These are phyloP conservation scores for Penicillium pulvis DNA, from an alignment of 495 filamentous ascomycete species.

Conservation along the genomic window DNA sequence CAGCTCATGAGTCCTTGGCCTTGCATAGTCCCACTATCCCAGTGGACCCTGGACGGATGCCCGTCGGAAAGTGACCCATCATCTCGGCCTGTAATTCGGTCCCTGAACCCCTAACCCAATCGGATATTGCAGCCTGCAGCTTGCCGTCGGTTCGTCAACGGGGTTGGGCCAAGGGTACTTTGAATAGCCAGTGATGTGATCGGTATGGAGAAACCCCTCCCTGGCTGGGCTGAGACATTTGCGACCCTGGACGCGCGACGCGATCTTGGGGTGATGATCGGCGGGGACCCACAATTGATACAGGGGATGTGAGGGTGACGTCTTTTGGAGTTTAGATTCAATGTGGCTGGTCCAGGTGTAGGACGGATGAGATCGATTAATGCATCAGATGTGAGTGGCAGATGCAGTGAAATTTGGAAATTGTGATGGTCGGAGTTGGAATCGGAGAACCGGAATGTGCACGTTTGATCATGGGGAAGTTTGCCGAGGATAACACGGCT, in stretches of 20 bases:
- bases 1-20: constrained; percentile 14
- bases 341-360: not conserved
- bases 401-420: not conserved
- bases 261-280: constrained; percentile 13
- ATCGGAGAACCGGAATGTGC: not conserved
- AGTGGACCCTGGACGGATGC: constrained; percentile 20
- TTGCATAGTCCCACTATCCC: constrained; percentile 14
- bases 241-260: constrained; percentile 13
- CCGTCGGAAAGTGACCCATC: constrained; percentile 16
- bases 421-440: not conserved
- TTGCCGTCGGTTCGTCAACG: not conserved
- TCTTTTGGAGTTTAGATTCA: not conserved
- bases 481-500: not conserved
- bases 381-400: not conserved
- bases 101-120: constrained; percentile 5
- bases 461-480: not conserved
- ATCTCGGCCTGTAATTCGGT: not conserved
- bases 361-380: not conserved
- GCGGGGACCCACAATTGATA: constrained; percentile 19
- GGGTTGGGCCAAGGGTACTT: not conserved
- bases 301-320: constrained; percentile 14
- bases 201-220: constrained; percentile 16
- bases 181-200: constrained; percentile 21
- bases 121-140: constrained; percentile 3
- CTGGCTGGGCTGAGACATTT: constrained; percentile 13